Conservation (phyloP, 345 rosid species). For the Mercurialis annua region DNA sequence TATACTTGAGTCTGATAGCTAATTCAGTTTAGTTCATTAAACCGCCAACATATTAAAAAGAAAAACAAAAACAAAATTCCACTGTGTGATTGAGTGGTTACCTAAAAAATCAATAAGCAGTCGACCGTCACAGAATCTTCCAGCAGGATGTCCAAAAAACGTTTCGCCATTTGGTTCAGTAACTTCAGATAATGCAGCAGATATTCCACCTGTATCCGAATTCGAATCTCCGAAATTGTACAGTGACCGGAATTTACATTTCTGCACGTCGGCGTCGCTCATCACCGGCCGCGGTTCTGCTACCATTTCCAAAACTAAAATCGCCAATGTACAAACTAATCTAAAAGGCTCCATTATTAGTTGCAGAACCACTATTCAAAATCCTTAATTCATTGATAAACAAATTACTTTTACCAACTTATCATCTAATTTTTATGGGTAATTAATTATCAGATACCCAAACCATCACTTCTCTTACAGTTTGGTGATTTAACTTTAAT, state of each 20-base stretch:
- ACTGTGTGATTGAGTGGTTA: slow-evolving; percentile 11
- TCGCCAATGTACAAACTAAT: slow-evolving; percentile 12
- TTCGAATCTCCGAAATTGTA: slow-evolving; percentile 63
- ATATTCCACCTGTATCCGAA: slow-evolving; percentile 49
- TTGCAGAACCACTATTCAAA: neutral
- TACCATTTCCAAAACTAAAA: slow-evolving; percentile 26
- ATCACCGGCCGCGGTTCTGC: neutral
- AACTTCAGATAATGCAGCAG: slow-evolving; percentile 34
- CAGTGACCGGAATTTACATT: slow-evolving; percentile 43
- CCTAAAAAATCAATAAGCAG: slow-evolving; percentile 53
- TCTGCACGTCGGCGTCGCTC: neutral
- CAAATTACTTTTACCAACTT: too few relatives aligned
- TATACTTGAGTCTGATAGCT: too few relatives aligned
- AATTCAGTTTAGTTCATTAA: too few relatives aligned
- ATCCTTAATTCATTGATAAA: neutral
- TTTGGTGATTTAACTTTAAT: too few relatives aligned
- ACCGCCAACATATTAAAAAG: too few relatives aligned
- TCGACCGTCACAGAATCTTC: slow-evolving; percentile 49
- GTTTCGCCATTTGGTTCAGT: slow-evolving; percentile 40
- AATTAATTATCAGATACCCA: too few relatives aligned
- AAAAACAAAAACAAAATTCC: too few relatives aligned
- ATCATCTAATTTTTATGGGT: too few relatives aligned
- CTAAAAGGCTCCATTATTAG: slow-evolving; percentile 23
- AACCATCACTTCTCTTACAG: too few relatives aligned
- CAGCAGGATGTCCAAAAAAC: slow-evolving; percentile 42